phyloP scores from a whole-genome alignment of 371 early-diverging fungal species.

The Circinella minor region DNA sequence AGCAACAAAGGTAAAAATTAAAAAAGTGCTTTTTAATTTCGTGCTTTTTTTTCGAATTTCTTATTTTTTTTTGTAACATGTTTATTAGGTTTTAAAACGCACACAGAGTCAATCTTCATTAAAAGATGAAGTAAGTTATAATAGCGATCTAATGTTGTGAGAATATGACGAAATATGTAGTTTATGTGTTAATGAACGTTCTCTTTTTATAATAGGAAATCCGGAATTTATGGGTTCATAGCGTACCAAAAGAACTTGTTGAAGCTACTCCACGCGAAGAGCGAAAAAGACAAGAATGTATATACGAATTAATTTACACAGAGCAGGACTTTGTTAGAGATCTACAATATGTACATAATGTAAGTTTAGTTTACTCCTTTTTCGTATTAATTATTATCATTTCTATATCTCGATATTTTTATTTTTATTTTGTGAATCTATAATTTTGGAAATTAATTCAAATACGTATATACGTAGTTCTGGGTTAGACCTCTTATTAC shows the following conservation, averaged over 20 bases:
- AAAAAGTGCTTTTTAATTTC: background rate
- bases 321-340: conserved; percentile 89
- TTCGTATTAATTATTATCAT: too few relatives aligned
- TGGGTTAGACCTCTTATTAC: conserved; percentile 79
- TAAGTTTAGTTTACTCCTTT: conserved; percentile 12
- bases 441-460: background rate
- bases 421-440: too few relatives aligned
- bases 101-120: conserved; percentile 21
- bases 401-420: too few relatives aligned
- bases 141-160: too few relatives aligned
- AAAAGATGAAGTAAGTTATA: conserved; percentile 18
- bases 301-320: conserved; percentile 87
- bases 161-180: background rate
- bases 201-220: conserved; percentile 17
- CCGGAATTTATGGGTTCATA: conserved; percentile 27
- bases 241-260: conserved; percentile 27
- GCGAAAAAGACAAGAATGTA: conserved; percentile 86
- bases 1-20: conserved; percentile 15
- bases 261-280: conserved; percentile 53
- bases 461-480: conserved; percentile 39
- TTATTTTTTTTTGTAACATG: background rate
- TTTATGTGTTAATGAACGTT: background rate
- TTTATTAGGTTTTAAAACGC: conserved; percentile 6
- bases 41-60: background rate
- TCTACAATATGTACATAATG: conserved; percentile 38